Evolutionary conservation across 345 rosid species (phyloP), one percentile per base, ranked within the genome.

Genomic region (Cochlearia excelsa): DNA sequence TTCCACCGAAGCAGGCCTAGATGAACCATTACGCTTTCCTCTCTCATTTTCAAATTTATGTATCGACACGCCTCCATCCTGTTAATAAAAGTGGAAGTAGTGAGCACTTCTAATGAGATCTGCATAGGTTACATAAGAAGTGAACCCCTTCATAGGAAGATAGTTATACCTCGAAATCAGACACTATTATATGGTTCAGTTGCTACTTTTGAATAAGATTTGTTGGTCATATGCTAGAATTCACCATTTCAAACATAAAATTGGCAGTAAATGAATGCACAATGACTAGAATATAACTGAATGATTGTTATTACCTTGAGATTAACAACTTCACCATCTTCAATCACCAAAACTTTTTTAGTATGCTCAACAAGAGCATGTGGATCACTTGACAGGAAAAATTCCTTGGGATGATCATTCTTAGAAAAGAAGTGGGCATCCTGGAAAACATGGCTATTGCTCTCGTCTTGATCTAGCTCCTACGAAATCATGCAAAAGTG

Each of bases 351-450:
- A 65, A 86, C 97, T 67, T 69, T 88, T 75, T 78, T 88, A n/a
- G 97, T 92, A 70, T 92, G 98, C 75, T 88, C 98, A 72, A 92
- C 80, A 65, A 92, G 78, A 55, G 98, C 97, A 63, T 78, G 81
- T 6, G 87, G 88, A 73, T 88, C 97, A 77, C 90, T 92, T 44
- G 90, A 89, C 46, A 92, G 76, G 60, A 88, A 92, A 56, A 92
- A 68, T 61, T 92, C 97, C 74, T 80, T 82, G 46, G 97, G 87
- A 61, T 75, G 79, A 33, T 77, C 90, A 75, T 82, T 80, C 71
- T 66, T 81, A 8, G 81, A 78, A 41, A 83, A 74, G 57, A 75
- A 84, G 55, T 81, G 77, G 57, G 82, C 74, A 78, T 90, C 96
- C 27, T 79, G 76, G 73, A 85, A 77, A 16, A 80, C 69, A 38